Base-by-base conservation (phyloP, 2,329 filamentous ascomycete genomes). In the Neospermospora avenae region DNA sequence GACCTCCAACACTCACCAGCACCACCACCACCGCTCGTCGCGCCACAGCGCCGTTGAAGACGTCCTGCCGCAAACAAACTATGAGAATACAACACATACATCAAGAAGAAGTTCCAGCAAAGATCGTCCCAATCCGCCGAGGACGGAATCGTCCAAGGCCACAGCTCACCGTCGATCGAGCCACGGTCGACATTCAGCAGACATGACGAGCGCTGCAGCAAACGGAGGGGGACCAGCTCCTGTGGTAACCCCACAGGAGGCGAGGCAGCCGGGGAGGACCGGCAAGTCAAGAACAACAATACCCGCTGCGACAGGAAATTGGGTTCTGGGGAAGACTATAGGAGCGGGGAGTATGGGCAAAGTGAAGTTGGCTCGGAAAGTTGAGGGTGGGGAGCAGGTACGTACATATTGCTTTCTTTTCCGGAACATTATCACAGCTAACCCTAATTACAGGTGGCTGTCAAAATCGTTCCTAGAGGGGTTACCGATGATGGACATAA, bases 291-390 rank as follows among this genome's bases (percentile, higher is more conserved):
- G 85, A 70, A 97, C 93, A 13, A 93, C 90, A 42, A 96, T 99
- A 72, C 90, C 90, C 55, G 92, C 93, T 3, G 87, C 89, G 49
- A 92, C 93, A 13, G 95, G 95, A 60, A 91, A 93, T 79, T 99
- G 93, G 92, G 86, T 92, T 58, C 80, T 99, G 55, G 93, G 93
- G 61, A 98, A 98, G 80, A 98, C 95, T 3, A 95, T 99, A 70
- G 95, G 95, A 62, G 92, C 93, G 56, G 95, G 95, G 54, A 98
- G 93, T 75, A 99, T 99, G 95, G 95, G 95, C 66, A 98, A 98
- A 76, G 95, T 99, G 64, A 98, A 98, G 78, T 80, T 99, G 67
- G 95, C 95, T 24, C 90, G 90, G 70, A 96, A 96, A 75, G 83
- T 89, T 68, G 93, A 96, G 70, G 90, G 90, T 20, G 90, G 89